Base-by-base conservation (phyloP, 192 early-diverging fungal genomes). In the Linnemannia elongata region DNA sequence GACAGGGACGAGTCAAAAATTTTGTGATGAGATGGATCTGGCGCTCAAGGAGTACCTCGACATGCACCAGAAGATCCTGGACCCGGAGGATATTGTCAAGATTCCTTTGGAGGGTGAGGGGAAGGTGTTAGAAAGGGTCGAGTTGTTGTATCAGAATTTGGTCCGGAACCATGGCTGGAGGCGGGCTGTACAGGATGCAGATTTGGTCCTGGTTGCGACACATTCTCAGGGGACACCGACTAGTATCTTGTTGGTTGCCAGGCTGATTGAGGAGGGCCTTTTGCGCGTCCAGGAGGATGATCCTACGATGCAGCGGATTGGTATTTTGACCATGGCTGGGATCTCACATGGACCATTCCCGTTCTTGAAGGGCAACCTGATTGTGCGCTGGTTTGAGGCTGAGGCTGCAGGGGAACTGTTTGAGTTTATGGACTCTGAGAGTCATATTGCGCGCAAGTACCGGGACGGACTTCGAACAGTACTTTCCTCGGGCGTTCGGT, bases 151-250 rank as follows among this genome's bases (percentile, higher is more conserved):
- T 78, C 77, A 91, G 20, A 94, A 93, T 78, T 89, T 99, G 42
- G 78, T 94, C 35, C 76, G 90, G 27, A 89, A 92, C 55, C 75
- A 83, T 36, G 69, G 38, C 12, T 93, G 90, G 88, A 75, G 60
- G 22, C 74, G 83, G 24, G 88, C 89, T 27, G 30, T 93, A 4
- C 54, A 74, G 35, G 83, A 88, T 5, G 96, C 96, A 0, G 96
- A 98, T 88, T 92, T 95, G 4, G 92, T 99, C 33, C 91, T 99
- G 78, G 92, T 98, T 42, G 94, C 96, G 1, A 97, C 97, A 6
- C 98, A 99, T 89, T 96, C 95, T 54, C 98, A 99, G 87, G 98
- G 98, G 49, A 97, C 96, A 5, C 96, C 97, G 0, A 97, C 98
- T 3, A 95, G 96, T 8, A 91, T 94, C 45, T 89, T 97, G 63